Evolutionary conservation across 495 filamentous ascomycete genomes (phyloP), one percentile per base, ranked within the genome.

Genomic region (Penicillium antarcticum): DNA sequence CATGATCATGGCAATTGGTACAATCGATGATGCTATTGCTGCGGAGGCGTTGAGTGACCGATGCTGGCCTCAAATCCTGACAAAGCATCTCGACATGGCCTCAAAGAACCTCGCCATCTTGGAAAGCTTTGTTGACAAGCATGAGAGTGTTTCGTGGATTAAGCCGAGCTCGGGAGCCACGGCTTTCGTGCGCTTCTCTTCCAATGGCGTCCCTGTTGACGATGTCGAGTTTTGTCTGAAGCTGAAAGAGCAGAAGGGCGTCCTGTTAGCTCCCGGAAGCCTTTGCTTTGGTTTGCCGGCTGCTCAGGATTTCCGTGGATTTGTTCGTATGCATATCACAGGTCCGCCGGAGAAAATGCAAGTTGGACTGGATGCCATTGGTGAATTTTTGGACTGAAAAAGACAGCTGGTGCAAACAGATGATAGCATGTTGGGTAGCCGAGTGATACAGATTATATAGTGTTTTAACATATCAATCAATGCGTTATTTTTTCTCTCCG

Each of bases 291-390:
- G 51, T 5, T 19, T 37, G 33, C 17, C 12, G 7, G 45, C 17
- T 18, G 41, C 23, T 33, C 35, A 48, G 17, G 52, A 46, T 9
- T 47, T 58, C 14, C 32, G 43, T 12, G 56, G 56, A 29, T 58
- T 51, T 37, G 52, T 58, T 12, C 40, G 56, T 4, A 24, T 53
- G 21, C 56, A 58, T 46, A 13, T 55, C 16, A 58, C 56, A 12
- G 37, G 23, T 11, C 31, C 32, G 5, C 42, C 45, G 9, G 51
- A 31, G 21, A 29, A 42, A 7, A 31, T 58, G 38, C 32, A 49
- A n/a, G n/a, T 10, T 19, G 47, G 41, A 5, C 40, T 56, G 47
- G 42, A 16, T 1, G 53, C 42, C 13, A 34, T 56, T 14, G 41
- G 29, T n/a, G 45, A 43, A 9, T 55, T 44, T 40, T 32, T 55